A percentile compares a stretch with the other conserved stretches of the same genome.
Evolutionary conservation across 1,284 basidiomycete species (phyloP).

Genomic region (Moesziomyces sp.): DNA sequence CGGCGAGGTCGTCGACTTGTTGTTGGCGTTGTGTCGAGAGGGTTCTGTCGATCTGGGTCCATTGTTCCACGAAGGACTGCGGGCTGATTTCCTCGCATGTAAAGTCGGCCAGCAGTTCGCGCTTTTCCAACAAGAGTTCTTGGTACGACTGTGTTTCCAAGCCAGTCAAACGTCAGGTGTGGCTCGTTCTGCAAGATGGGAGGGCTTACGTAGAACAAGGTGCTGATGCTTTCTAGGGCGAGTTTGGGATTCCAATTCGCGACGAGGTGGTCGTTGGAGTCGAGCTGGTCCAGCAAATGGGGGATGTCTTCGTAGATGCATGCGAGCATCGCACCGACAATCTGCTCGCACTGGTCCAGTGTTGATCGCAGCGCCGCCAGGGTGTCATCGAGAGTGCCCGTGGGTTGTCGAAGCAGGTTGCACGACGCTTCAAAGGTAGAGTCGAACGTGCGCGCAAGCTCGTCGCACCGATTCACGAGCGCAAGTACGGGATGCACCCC

Average conservation of each 20-base stretch:
- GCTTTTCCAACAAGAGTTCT: constrained; percentile 54
- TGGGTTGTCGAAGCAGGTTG: constrained; percentile 2
- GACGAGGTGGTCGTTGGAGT: constrained; percentile 17
- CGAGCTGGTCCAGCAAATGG: constrained; percentile 52
- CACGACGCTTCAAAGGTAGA: constrained; percentile 12
- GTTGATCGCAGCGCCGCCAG: constrained; percentile 16
- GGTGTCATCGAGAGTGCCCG: constrained; percentile 10
- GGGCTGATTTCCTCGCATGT: constrained; percentile 61
- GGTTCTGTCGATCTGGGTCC: constrained; percentile 43
- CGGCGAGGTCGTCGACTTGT: constrained; percentile 63
- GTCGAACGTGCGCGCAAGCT: constrained; percentile 28
- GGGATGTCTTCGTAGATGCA: constrained; percentile 37
- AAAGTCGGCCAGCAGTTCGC: constrained; percentile 60
- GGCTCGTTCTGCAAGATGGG: too few relatives aligned
- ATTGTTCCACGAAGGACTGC: constrained; percentile 38
- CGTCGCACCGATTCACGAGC: constrained; percentile 40
- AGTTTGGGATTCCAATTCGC: constrained; percentile 54
- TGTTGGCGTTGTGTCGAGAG: constrained; percentile 55
- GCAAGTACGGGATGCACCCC: constrained; percentile 33
- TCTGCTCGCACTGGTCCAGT: constrained; percentile 20
- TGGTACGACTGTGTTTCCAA: constrained; percentile 53
- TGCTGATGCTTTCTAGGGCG: constrained; percentile 52
- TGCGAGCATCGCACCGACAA: constrained; percentile 15
- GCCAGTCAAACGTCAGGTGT: too few relatives aligned
- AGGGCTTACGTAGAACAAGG: constrained; percentile 59